A percentile compares a stretch with the other conserved stretches of the same genome.
phyloP scores from a whole-genome alignment of 139 green algal species.

The Chlorella sp. region DNA sequence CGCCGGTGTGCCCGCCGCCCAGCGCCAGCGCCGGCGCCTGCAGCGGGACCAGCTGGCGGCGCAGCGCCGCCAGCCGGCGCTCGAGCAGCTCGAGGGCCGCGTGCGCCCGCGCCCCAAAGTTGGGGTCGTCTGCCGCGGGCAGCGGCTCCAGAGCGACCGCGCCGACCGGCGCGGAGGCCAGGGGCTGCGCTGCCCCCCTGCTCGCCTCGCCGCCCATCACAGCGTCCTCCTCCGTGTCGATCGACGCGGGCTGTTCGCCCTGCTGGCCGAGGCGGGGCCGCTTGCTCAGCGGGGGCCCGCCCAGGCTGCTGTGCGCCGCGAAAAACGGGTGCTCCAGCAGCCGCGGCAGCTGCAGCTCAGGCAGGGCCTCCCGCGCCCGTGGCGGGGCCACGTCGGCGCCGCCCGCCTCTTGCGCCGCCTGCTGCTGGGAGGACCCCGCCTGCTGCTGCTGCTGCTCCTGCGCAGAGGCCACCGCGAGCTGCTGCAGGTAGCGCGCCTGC shows the following conservation, averaged over 20 bases:
- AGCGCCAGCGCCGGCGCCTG: background rate
- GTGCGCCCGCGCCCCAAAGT: constrained; percentile 34
- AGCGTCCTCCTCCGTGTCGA: too few relatives aligned
- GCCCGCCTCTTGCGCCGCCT: background rate
- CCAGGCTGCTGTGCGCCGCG: constrained; percentile 13
- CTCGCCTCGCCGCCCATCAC: too few relatives aligned
- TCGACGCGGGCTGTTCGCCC: too few relatives aligned
- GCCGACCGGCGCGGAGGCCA: too few relatives aligned
- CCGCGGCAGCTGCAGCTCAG: constrained; percentile 2
- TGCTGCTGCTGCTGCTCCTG: constrained; percentile 13
- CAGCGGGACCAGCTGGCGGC: constrained; percentile 17
- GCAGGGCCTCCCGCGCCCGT: background rate
- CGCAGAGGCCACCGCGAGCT: background rate
- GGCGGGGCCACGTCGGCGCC: background rate
- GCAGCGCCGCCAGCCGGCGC: constrained; percentile 24
- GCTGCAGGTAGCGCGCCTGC: constrained; percentile 14
- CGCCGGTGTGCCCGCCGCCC: background rate
- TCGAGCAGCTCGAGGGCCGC: constrained; percentile 38
- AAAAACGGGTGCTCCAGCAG: constrained; percentile 47
- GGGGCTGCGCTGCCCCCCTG: too few relatives aligned
- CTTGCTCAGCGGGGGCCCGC: too few relatives aligned
- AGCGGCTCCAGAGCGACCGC: too few relatives aligned
- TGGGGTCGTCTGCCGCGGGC: too few relatives aligned
- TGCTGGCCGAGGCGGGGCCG: too few relatives aligned
- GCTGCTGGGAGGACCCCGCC: background rate